phyloP scores from a whole-genome alignment of 495 filamentous ascomycete genomes.

The Penicillium atrosanguineum region DNA sequence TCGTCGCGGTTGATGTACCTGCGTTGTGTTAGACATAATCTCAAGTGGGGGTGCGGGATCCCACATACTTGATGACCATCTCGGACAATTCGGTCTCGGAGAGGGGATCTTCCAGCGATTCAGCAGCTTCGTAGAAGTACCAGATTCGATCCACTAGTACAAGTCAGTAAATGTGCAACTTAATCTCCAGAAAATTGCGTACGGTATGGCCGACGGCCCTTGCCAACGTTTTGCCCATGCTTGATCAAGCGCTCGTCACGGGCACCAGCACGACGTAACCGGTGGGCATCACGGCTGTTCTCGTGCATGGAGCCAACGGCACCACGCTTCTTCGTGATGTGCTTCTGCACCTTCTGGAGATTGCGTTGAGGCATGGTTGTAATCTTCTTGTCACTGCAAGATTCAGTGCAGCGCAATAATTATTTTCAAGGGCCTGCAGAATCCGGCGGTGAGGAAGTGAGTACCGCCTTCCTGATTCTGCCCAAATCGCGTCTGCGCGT shows the following conservation, averaged over 20 bases:
- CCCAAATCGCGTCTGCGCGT: conserved; percentile 29
- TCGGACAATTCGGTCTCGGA: conserved; percentile 55
- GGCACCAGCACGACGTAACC: conserved; percentile 67
- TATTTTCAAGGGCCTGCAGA: conserved; percentile 24
- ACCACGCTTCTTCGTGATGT: conserved; percentile 72
- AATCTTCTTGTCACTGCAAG: not conserved
- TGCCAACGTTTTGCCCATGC: conserved; percentile 58
- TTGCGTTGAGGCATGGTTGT: conserved; percentile 65
- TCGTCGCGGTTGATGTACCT: conserved; percentile 79
- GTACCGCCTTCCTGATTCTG: conserved; percentile 26
- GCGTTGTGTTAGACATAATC: not conserved
- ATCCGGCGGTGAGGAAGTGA: conserved; percentile 18
- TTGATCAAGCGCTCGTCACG: conserved; percentile 75
- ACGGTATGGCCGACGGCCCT: conserved; percentile 68
- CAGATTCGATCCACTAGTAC: conserved; percentile 62
- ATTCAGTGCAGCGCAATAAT: conserved; percentile 12
- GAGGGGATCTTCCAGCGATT: conserved; percentile 54
- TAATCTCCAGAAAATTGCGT: conserved; percentile 13
- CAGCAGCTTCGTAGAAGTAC: conserved; percentile 67
- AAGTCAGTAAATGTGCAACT: conserved; percentile 8
- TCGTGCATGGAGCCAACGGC: conserved; percentile 70
- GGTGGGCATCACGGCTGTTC: conserved; percentile 75
- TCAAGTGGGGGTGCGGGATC: not conserved
- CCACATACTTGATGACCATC: conserved; percentile 59
- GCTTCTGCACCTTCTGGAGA: conserved; percentile 77